phyloP scores from a whole-genome alignment of 208 protist genomes.

The Trichomonas gallinae region DNA sequence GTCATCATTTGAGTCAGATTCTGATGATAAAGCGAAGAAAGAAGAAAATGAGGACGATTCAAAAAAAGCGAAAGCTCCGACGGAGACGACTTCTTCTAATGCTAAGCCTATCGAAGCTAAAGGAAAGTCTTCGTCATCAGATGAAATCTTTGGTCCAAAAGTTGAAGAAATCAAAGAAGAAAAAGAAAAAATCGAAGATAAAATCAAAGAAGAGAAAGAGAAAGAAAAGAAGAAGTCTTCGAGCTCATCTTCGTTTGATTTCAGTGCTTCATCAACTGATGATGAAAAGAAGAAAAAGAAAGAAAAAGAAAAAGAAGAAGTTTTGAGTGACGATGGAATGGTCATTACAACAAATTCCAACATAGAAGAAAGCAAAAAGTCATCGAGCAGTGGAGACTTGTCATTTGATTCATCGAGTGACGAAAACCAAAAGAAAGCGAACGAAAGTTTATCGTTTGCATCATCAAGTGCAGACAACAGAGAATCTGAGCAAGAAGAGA shows the following conservation, averaged over 20 bases:
- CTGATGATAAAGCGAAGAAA: neutral
- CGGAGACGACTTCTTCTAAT: neutral
- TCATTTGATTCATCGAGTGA: neutral
- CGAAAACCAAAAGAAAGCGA: neutral
- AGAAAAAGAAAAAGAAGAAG: neutral
- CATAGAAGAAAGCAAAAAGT: neutral
- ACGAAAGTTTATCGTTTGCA: neutral
- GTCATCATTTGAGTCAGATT: neutral
- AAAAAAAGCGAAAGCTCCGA: neutral
- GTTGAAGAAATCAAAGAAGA: neutral
- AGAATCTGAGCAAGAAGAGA: neutral
- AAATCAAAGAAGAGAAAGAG: neutral
- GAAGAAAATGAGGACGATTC: neutral
- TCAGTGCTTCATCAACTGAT: neutral
- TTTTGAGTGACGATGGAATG: neutral
- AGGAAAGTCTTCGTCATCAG: neutral
- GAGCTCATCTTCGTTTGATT: neutral
- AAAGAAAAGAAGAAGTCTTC: neutral
- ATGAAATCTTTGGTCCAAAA: neutral
- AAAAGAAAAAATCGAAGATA: neutral
- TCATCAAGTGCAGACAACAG: neutral
- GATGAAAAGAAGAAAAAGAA: neutral
- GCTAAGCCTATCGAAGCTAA: too few species aligned
- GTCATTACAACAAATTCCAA: neutral
- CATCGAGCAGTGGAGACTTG: neutral